Evolutionary conservation across 495 filamentous ascomycete species (phyloP).

Genomic region (Trichoderma gamsii): DNA sequence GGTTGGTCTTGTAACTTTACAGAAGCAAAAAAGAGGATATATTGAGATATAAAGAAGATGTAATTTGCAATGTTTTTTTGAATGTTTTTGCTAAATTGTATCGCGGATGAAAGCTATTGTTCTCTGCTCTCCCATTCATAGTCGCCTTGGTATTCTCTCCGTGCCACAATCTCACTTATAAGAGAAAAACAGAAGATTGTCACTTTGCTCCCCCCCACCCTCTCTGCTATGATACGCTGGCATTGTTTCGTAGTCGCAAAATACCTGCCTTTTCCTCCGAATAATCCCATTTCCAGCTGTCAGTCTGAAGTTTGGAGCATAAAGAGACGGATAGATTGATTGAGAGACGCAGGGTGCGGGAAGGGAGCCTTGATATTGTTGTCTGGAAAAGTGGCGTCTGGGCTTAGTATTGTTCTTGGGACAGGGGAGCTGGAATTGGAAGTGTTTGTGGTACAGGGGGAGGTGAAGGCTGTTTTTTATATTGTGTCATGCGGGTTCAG

Average conservation of each 20-base stretch:
- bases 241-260: no score
- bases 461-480: neutral
- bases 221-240: no score
- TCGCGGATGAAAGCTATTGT: neutral
- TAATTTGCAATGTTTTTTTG: neutral
- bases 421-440: neutral
- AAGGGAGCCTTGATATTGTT: constrained; percentile 14
- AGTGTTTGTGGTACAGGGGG: neutral
- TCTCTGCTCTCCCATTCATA: neutral
- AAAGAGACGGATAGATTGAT: neutral
- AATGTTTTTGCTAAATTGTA: neutral
- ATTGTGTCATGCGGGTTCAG: neutral
- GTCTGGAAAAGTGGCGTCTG: neutral
- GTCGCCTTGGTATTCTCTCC: neutral
- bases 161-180: neutral
- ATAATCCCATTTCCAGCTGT: no score
- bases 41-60: neutral
- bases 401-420: constrained; percentile 15
- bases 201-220: no score
- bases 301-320: neutral
- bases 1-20: neutral
- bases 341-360: neutral
- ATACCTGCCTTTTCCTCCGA: neutral
- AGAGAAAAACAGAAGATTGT: neutral
- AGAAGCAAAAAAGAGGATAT: neutral